A percentile compares a stretch with the other conserved stretches of the same genome.
Evolutionary conservation across 2,329 filamentous ascomycete genomes (phyloP).

Genomic region (Didymella pomorum): DNA sequence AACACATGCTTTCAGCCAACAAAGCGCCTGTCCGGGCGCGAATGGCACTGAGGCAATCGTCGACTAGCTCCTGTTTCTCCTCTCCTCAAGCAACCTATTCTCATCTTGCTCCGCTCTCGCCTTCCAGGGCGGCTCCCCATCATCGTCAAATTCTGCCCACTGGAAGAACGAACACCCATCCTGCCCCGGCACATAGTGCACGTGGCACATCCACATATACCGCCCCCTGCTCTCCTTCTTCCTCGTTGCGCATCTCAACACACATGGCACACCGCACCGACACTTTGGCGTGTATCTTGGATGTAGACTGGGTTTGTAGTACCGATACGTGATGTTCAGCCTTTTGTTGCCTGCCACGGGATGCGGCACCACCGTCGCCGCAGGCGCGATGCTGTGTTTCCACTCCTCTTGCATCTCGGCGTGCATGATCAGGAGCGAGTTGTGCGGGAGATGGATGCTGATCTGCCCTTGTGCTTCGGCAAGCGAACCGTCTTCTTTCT

Average conservation of each 20-base stretch:
- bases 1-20: too few relatives aligned
- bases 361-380: constrained; percentile 81
- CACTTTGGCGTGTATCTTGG: constrained; percentile 82
- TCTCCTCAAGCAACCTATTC: background rate
- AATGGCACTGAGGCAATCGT: too few relatives aligned
- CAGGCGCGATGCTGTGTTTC: constrained; percentile 87
- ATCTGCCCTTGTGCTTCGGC: constrained; percentile 82
- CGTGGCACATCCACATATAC: constrained; percentile 96
- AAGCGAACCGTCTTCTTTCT: constrained; percentile 47
- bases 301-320: constrained; percentile 80
- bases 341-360: constrained; percentile 79
- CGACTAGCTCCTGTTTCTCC: background rate
- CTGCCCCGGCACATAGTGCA: constrained; percentile 72
- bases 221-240: constrained; percentile 77
- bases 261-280: constrained; percentile 72
- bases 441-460: constrained; percentile 91
- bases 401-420: constrained; percentile 97
- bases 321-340: constrained; percentile 93
- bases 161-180: constrained; percentile 51
- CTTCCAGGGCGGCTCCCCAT: constrained; percentile 78
- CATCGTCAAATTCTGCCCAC: constrained; percentile 61
- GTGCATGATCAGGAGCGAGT: constrained; percentile 93
- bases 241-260: constrained; percentile 79
- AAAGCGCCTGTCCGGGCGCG: too few relatives aligned
- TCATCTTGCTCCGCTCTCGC: background rate